A percentile compares a stretch with the other conserved stretches of the same genome.
Conservation (phyloP, 495 filamentous ascomycete genomes). For the Cetradonia linearis region DNA sequence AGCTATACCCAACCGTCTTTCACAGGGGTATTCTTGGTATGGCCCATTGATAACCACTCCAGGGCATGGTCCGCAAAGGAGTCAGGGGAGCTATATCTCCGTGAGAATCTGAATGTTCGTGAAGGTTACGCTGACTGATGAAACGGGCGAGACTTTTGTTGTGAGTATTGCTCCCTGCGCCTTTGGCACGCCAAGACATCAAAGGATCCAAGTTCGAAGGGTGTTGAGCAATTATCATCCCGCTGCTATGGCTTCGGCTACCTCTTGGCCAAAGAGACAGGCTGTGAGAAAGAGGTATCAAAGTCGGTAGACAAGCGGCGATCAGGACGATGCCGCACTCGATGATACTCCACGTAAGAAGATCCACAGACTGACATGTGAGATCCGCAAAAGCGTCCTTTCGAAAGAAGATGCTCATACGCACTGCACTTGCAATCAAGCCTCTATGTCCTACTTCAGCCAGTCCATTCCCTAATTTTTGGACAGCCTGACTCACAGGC, state of each 20-base stretch:
- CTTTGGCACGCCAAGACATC: not conserved
- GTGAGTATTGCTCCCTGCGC: not conserved
- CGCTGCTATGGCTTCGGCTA: not conserved
- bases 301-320: conserved; percentile 1
- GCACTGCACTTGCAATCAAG: not conserved
- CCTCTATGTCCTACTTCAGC: not conserved
- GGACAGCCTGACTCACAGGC: not conserved
- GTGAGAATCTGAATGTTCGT: not conserved
- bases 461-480: too few species aligned
- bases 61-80: not conserved
- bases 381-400: not conserved
- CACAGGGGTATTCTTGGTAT: not conserved
- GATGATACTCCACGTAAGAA: not conserved
- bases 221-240: not conserved
- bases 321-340: conserved; percentile 4
- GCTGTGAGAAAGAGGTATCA: not conserved
- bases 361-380: not conserved
- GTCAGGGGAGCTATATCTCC: not conserved
- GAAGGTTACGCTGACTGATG: not conserved
- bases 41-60: conserved; percentile 1
- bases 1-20: not conserved
- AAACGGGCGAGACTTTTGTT: not conserved
- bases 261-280: not conserved
- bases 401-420: not conserved
- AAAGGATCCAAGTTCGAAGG: not conserved